These are phyloP conservation scores for Calonectria pseudoturangicola DNA, from an alignment of 2,329 filamentous ascomycete genomes.

Conservation along the genomic window DNA sequence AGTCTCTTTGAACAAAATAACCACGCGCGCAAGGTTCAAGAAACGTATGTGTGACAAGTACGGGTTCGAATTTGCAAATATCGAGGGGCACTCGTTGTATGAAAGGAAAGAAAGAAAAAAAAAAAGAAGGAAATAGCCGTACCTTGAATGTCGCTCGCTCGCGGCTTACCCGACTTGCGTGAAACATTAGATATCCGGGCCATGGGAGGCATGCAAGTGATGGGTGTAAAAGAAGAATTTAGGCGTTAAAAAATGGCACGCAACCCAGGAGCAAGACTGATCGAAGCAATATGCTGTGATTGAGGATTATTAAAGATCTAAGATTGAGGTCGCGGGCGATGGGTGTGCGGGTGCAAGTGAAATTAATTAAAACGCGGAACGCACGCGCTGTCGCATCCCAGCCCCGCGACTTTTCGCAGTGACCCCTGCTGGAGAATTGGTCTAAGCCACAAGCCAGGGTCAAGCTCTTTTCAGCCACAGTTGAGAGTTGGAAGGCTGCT, in stretches of 20 bases:
- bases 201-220: slow-evolving; percentile 43
- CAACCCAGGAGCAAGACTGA: not conserved
- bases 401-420: slow-evolving; percentile 43
- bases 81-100: not conserved
- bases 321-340: not conserved
- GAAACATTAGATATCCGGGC: slow-evolving; percentile 41
- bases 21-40: not conserved
- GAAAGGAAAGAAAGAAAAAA: not conserved
- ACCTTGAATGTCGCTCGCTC: slow-evolving; percentile 66
- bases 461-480: not conserved
- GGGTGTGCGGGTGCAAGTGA: slow-evolving; percentile 9
- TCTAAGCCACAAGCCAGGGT: slow-evolving; percentile 9
- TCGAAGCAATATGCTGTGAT: slow-evolving; percentile 9
- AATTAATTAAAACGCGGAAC: slow-evolving; percentile 31
- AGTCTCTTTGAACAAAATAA: not conserved
- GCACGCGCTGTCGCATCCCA: slow-evolving; percentile 37
- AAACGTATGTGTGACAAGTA: not conserved
- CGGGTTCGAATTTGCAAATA: not conserved
- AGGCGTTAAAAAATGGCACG: too few species aligned
- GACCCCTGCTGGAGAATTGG: not conserved
- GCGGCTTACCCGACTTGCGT: slow-evolving; percentile 56
- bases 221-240: not conserved
- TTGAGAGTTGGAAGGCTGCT: too few species aligned
- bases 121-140: slow-evolving; percentile 20
- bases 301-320: not conserved